Evolutionary conservation across 2,329 filamentous ascomycete genomes (phyloP).

Genomic region (Ophiostoma angusticollis): DNA sequence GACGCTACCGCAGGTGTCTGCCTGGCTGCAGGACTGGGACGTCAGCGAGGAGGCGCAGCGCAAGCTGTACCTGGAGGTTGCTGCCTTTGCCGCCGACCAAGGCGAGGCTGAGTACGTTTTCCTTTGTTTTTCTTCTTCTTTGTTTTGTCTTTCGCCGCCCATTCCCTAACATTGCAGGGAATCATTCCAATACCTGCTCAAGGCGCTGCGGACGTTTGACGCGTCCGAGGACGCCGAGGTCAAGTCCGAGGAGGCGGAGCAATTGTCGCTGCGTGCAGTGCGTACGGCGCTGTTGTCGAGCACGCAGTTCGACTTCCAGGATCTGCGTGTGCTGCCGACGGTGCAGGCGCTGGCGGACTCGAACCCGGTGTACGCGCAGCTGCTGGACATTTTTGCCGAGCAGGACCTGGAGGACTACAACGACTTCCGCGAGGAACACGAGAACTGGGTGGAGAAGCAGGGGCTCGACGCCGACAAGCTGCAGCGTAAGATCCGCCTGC

Average conservation of each 20-base stretch:
- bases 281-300: conserved; percentile 40
- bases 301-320: conserved; percentile 59
- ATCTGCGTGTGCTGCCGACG: conserved; percentile 67
- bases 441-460: conserved; percentile 69
- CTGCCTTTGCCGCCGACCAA: conserved; percentile 65
- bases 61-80: conserved; percentile 71
- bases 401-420: conserved; percentile 92
- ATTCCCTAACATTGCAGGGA: conserved; percentile 26
- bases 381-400: conserved; percentile 89
- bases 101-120: conserved; percentile 59
- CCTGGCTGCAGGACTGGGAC: conserved; percentile 75
- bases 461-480: conserved; percentile 60
- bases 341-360: conserved; percentile 79
- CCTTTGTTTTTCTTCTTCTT: neutral
- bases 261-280: conserved; percentile 44
- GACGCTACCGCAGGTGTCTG: conserved; percentile 69
- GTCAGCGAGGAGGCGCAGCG: conserved; percentile 70
- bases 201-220: conserved; percentile 48
- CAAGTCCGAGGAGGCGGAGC: conserved; percentile 46
- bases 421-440: conserved; percentile 87
- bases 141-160: conserved; percentile 1
- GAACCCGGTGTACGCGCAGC: conserved; percentile 74
- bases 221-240: conserved; percentile 40
- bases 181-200: conserved; percentile 55
- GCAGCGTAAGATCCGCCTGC: conserved; percentile 88